phyloP scores from a whole-genome alignment of 202 grass and related monocot species.

The Schoenoplectus tabernaemontani region DNA sequence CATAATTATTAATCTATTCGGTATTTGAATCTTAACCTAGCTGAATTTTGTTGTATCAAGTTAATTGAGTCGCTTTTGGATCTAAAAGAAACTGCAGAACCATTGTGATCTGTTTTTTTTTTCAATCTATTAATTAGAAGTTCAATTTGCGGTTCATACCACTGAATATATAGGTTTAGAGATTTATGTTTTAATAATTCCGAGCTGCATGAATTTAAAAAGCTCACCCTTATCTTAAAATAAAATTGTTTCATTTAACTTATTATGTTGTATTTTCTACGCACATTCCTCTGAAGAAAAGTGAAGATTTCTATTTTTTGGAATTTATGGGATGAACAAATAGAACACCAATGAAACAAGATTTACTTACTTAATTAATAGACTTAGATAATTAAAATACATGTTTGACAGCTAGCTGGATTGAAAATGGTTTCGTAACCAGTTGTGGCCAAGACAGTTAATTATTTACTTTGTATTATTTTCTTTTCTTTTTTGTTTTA shows the following conservation, averaged over 20 bases:
- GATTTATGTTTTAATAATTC: background rate
- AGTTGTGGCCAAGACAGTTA: too few relatives aligned
- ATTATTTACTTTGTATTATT: too few relatives aligned
- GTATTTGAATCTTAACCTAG: background rate
- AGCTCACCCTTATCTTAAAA: background rate
- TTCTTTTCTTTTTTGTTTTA: too few relatives aligned
- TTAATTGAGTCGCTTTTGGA: background rate
- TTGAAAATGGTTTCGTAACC: too few relatives aligned
- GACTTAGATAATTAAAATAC: too few relatives aligned
- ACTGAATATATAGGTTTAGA: too few relatives aligned
- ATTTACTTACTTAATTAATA: too few relatives aligned
- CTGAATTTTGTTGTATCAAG: background rate
- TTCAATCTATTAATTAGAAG: too few relatives aligned
- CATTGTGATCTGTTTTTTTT: background rate
- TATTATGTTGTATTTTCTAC: background rate
- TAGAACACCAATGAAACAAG: too few relatives aligned
- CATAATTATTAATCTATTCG: background rate
- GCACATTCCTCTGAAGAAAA: background rate
- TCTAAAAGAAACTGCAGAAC: too few relatives aligned
- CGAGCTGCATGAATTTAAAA: background rate
- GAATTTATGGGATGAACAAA: too few relatives aligned
- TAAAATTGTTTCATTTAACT: background rate
- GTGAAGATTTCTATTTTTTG: background rate
- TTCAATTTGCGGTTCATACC: background rate
- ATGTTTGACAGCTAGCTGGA: too few relatives aligned